phyloP scores from a whole-genome alignment of 2,329 filamentous ascomycete genomes.

The Fusarium praegraminearum region DNA sequence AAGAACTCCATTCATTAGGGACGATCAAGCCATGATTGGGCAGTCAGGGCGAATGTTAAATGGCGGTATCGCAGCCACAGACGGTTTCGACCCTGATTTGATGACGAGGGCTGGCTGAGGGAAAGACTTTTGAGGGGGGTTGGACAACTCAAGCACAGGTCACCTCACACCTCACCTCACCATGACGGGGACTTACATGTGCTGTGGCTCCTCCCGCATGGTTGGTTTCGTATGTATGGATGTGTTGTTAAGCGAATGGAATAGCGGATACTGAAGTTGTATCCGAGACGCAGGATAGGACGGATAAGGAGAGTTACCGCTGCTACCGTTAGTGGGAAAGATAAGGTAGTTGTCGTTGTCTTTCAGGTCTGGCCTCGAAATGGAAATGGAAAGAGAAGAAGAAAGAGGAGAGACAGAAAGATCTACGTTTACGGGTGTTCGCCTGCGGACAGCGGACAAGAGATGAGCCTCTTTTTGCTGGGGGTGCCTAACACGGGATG shows the following conservation, averaged over 20 bases:
- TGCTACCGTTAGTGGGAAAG: slow-evolving; percentile 19
- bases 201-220: slow-evolving; percentile 51
- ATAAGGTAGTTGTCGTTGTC: slow-evolving; percentile 1
- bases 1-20: slow-evolving; percentile 27
- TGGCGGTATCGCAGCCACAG: slow-evolving; percentile 26
- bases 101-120: slow-evolving; percentile 43
- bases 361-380: slow-evolving; percentile 1
- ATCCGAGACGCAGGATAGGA: slow-evolving; percentile 22
- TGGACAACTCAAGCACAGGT: slow-evolving; percentile 38
- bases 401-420: slow-evolving; percentile 11
- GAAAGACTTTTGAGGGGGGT: slow-evolving; percentile 36
- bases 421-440: slow-evolving; percentile 34
- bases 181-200: slow-evolving; percentile 51
- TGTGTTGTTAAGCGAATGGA: slow-evolving; percentile 15
- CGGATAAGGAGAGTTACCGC: not conserved
- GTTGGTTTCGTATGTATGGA: slow-evolving; percentile 23
- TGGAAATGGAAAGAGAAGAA: not conserved
- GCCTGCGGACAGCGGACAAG: slow-evolving; percentile 14
- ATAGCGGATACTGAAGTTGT: slow-evolving; percentile 20
- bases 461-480: slow-evolving; percentile 34
- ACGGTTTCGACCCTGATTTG: slow-evolving; percentile 49
- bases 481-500: slow-evolving; percentile 39
- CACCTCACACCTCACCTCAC: not conserved
- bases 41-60: slow-evolving; percentile 10
- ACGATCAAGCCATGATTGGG: slow-evolving; percentile 42